Evolutionary conservation across 306 rosid species (phyloP), one percentile per base, ranked within the genome.

Genomic region (Rosa lucieae): DNA sequence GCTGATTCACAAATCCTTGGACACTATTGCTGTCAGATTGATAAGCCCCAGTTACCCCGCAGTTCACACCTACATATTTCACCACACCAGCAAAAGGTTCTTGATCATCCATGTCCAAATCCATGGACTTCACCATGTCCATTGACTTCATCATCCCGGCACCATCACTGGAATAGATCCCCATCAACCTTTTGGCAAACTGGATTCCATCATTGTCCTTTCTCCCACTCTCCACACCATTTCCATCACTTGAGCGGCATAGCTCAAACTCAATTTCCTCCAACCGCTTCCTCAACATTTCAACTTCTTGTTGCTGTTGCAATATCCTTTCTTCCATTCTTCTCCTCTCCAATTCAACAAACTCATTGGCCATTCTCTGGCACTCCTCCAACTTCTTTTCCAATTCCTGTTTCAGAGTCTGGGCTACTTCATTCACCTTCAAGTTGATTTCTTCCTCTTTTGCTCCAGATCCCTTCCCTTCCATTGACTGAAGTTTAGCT

Each of bases 41-140:
- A 82, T 84, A 79, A 82, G 80, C 53, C 62, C 58, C 79, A 7
- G 68, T 21, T 10, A 55, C 77, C 29, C 83, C 91, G 13, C 70
- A 35, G 23, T 66, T 66, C 46, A 35, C 0, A 13, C 92, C 92
- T 13, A 87, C 78, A 51, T 82, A 75, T 73, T 80, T 89, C 47
- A 91, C 85, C 80, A 89, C 96, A 2, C 81, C 77, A 55, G 78
- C 84, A 70, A 74, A 82, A 0, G 95, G 92, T 83, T 92, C 97
- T 82, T 84, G 96, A 80, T 96, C 99, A 77, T 96, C 99, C 97
- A 90, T 86, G 89, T 93, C 99, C 84, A 96, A 84, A 77, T 96
- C 99, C 98, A 94, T 92, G 6, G 98, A 94, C 83, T 94, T 92
- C 55, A 94, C 99, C 86, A 96, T 85, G 76, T 96, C 99, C 98